phyloP scores from a whole-genome alignment of 306 rosid species.

The Cicer chorassanicum region DNA sequence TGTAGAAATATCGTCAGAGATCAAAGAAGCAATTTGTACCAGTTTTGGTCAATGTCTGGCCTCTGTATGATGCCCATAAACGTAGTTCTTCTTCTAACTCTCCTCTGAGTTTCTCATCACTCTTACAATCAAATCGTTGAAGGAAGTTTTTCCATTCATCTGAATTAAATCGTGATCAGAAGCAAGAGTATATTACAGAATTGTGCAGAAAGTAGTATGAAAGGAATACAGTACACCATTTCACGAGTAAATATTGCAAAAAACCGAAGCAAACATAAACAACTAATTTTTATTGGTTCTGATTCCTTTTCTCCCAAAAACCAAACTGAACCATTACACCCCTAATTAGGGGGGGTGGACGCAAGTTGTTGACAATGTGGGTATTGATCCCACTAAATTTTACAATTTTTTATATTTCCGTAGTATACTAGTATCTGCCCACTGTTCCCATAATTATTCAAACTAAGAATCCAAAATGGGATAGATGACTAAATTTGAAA shows the following conservation, averaged over 20 bases:
- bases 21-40: conserved; percentile 56
- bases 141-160: conserved; percentile 95
- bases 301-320: too few relatives aligned
- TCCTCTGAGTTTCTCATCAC: conserved; percentile 62
- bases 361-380: not conserved
- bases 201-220: not conserved
- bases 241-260: too few relatives aligned
- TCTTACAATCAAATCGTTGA: conserved; percentile 59
- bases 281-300: too few relatives aligned
- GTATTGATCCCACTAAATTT: conserved; percentile 3
- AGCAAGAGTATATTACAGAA: conserved; percentile 35
- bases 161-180: conserved; percentile 48
- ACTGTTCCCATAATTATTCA: conserved; percentile 24
- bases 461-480: not conserved
- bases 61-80: conserved; percentile 94
- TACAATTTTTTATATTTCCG: not conserved
- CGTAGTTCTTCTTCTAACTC: conserved; percentile 76
- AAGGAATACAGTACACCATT: conserved; percentile 35
- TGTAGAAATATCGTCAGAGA: conserved; percentile 17
- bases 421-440: not conserved
- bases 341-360: too few relatives aligned
- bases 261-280: too few relatives aligned
- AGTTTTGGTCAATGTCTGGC: conserved; percentile 97
- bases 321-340: too few relatives aligned
- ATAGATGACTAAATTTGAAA: not conserved